phyloP scores from a whole-genome alignment of 2,329 filamentous ascomycete genomes.

The Chaetomiaceae sp. region DNA sequence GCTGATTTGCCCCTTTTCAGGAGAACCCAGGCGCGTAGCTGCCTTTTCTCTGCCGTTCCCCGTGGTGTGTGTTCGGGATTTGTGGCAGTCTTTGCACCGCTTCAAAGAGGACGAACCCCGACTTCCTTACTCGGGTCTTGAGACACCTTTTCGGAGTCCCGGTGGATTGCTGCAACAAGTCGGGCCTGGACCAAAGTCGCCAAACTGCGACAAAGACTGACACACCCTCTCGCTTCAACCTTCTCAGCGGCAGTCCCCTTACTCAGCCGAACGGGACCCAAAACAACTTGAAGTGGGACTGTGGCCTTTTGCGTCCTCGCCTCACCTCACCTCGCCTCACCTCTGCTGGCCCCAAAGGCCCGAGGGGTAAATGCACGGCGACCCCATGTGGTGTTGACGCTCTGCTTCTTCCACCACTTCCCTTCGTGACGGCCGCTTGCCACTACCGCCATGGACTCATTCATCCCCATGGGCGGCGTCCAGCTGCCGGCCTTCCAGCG shows the following conservation, averaged over 20 bases:
- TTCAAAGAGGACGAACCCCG: no score
- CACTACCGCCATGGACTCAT: slow-evolving; percentile 23
- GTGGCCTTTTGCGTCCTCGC: not conserved
- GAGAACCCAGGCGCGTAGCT: not conserved
- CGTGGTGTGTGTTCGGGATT: not conserved
- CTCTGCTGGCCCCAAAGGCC: no score
- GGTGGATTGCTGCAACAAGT: no score
- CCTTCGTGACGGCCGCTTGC: not conserved
- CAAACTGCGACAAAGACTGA: no score
- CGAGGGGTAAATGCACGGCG: no score
- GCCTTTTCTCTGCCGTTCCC: not conserved
- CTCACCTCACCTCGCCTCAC: not conserved
- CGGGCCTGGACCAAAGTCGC: no score
- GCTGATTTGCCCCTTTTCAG: not conserved
- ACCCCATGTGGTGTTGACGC: no score
- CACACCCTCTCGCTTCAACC: no score
- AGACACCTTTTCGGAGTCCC: no score
- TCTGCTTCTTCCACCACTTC: not conserved
- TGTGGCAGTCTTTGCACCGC: no score
- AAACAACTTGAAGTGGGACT: no score
- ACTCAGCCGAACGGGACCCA: not conserved
- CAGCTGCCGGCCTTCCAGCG: slow-evolving; percentile 53
- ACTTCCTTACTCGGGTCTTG: no score
- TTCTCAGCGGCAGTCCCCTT: not conserved
- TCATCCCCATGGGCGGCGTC: slow-evolving; percentile 45